A percentile compares a stretch with the other conserved stretches of the same genome.
Evolutionary conservation across 108 stramenopile species (phyloP).

Genomic region (Conticribra weissflogii): DNA sequence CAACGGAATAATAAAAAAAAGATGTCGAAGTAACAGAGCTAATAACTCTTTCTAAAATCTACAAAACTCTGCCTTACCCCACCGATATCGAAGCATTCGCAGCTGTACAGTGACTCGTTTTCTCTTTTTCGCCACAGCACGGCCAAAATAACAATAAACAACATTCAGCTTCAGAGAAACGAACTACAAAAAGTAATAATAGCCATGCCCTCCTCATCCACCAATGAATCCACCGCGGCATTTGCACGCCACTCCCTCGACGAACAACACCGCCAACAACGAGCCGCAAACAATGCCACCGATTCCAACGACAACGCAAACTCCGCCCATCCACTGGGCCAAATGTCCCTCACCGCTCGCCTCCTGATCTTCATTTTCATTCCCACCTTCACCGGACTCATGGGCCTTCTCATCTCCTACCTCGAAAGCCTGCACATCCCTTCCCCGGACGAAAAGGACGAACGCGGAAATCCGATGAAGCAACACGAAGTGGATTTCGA

Average conservation of each 20-base stretch:
- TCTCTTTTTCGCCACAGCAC: too few species aligned
- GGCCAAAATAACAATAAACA: too few species aligned
- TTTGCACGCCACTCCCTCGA: neutral
- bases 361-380: slow-evolving; percentile 52
- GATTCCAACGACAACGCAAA: neutral
- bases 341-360: slow-evolving; percentile 23
- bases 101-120: too few species aligned
- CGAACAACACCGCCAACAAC: neutral
- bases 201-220: too few species aligned
- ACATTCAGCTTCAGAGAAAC: too few species aligned
- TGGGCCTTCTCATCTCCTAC: slow-evolving; percentile 51
- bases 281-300: neutral
- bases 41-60: too few species aligned
- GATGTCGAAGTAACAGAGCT: too few species aligned
- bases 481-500: slow-evolving; percentile 48
- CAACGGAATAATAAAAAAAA: too few species aligned
- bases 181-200: too few species aligned
- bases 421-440: slow-evolving; percentile 29
- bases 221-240: too few species aligned
- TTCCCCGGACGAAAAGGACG: neutral
- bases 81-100: too few species aligned
- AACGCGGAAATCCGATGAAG: neutral
- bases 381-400: slow-evolving; percentile 49
- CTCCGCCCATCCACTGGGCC: neutral
- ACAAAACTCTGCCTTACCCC: too few species aligned